Base-by-base conservation (phyloP, 192 early-diverging fungal species). In the Coemansia asiatica region DNA sequence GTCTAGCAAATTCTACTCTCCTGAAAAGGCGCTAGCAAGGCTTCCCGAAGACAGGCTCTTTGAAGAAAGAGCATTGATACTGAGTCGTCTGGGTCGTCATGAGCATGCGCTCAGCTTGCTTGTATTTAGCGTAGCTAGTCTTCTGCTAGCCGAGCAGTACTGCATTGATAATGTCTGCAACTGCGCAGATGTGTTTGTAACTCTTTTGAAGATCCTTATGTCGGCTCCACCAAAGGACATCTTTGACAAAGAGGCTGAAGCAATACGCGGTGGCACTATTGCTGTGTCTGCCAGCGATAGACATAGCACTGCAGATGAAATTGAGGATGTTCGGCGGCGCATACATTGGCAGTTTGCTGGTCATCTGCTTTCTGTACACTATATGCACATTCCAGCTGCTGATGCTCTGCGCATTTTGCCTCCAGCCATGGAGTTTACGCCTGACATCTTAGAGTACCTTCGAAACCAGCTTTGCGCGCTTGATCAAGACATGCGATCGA, bases 101-200 rank as follows among this genome's bases (percentile, higher is more conserved):
- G 89, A 90, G 56, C 92, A 98, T 62, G 91, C 94, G 4, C 76
- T 98, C 25, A 72, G 83, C 48, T 87, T 96, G 61, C 89, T 92
- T 68, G 89, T 95, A 15, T 90, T 91, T 71, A 89, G 90, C 58
- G 78, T 98, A 25, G 71, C 81, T 19, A 90, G 90, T 18, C 60
- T 72, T 21, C 6, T 55, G 51, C 69, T 72, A 28, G 75, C 81
- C 13, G 83, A 92, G 85, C 63, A 89, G 79, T 82, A 91, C 83
- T 74, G 83, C 79, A 51, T 86, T 69, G 63, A 88, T 72, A 69
- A 87, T 40, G 68, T 77, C 13, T 66, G 18, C 23, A 53, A 60
- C 10, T 61, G 55, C 6, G 36, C 64, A 2, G 68, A 60, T 21
- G 67, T 79, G 22, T 81, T 79, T 69, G 72, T 77, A 16, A 56